A percentile compares a stretch with the other conserved stretches of the same genome.
Conservation (phyloP, 306 rosid species). For the Arachis stenosperma region DNA sequence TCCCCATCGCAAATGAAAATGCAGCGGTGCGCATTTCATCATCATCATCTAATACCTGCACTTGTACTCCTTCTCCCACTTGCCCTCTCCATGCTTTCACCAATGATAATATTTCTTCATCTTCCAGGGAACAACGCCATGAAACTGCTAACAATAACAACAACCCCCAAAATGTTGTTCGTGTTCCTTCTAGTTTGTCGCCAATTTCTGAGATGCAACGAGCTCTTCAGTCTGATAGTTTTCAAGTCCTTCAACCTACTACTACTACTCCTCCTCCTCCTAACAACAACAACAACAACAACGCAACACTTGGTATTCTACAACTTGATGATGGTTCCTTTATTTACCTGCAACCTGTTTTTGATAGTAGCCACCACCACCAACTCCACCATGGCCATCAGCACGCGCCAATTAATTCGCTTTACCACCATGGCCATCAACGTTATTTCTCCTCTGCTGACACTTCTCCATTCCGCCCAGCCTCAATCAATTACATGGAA, state of each 20-base stretch:
- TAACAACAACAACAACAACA: no score
- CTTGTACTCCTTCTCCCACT: background rate
- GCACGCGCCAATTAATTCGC: background rate
- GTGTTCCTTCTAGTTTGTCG: background rate
- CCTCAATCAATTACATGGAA: no score
- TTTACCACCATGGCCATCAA: background rate
- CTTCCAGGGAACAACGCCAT: no score
- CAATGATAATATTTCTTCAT: no score
- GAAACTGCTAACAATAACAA: no score
- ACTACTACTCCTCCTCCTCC: no score
- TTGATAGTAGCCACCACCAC: background rate
- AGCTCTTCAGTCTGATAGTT: background rate
- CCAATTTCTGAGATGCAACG: background rate
- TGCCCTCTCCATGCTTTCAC: background rate
- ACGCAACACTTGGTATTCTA: no score
- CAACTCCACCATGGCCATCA: no score
- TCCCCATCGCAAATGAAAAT: slow-evolving; percentile 19
- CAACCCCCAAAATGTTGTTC: background rate
- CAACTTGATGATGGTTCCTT: no score
- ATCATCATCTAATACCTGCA: background rate
- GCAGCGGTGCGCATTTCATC: background rate
- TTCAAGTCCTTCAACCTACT: background rate
- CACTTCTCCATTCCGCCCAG: background rate
- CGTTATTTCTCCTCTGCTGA: background rate
- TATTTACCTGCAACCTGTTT: no score